Percentiles rank a stretch among this genome's conserved stretches.
Conservation (phyloP, 2,329 filamentous ascomycete genomes). For the Trichoderma harzianum region DNA sequence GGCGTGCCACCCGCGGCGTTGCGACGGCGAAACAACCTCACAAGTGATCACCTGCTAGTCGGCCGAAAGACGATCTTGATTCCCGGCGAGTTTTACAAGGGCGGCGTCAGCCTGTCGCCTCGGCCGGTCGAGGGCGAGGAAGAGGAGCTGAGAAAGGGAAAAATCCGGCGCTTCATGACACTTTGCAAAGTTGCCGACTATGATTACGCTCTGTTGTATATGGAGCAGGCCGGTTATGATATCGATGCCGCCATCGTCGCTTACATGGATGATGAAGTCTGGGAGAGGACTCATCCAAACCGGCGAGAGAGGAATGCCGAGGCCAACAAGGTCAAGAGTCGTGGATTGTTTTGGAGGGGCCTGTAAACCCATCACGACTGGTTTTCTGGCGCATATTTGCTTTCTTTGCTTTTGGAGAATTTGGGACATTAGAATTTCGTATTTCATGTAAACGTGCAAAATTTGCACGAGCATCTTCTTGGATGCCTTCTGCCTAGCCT, state of each 20-base stretch:
- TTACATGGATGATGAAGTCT: slow-evolving; percentile 69
- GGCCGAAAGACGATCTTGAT: slow-evolving; percentile 69
- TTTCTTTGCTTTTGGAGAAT: slow-evolving; percentile 12
- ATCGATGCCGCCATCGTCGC: slow-evolving; percentile 60
- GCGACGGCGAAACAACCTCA: slow-evolving; percentile 65
- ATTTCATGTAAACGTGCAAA: slow-evolving; percentile 24
- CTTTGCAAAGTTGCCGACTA: slow-evolving; percentile 74
- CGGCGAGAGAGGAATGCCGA: slow-evolving; percentile 23
- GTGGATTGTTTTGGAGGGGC: slow-evolving; percentile 33
- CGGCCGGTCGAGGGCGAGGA: slow-evolving; percentile 70
- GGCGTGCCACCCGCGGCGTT: slow-evolving; percentile 61
- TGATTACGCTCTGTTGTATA: slow-evolving; percentile 70
- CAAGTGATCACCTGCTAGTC: slow-evolving; percentile 66
- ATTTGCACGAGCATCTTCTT: slow-evolving; percentile 24
- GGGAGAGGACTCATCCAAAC: slow-evolving; percentile 66
- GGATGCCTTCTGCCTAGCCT: slow-evolving; percentile 26
- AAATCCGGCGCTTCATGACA: slow-evolving; percentile 75
- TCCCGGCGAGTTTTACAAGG: slow-evolving; percentile 66
- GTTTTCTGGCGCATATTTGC: neutral
- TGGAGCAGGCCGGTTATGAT: slow-evolving; percentile 67
- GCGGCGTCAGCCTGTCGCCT: slow-evolving; percentile 64
- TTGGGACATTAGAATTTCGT: slow-evolving; percentile 28
- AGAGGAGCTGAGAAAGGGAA: slow-evolving; percentile 66
- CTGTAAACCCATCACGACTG: slow-evolving; percentile 22
- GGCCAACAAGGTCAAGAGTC: slow-evolving; percentile 31